Conservation (phyloP, 345 rosid genomes). For the Ceriops zippeliana region DNA sequence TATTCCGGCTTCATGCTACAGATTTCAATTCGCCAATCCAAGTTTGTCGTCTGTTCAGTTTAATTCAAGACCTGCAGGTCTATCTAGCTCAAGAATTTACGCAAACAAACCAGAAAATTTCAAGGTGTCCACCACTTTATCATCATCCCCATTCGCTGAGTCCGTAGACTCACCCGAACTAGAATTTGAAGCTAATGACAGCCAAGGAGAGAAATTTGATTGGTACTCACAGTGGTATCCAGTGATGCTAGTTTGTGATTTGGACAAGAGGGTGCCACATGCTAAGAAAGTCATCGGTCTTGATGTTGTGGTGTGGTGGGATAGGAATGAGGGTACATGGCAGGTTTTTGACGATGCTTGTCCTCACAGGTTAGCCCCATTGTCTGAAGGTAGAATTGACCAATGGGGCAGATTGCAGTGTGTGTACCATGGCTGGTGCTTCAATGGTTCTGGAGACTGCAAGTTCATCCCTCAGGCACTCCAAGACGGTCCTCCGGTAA, state of each 20-base stretch:
- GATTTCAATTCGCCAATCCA: no score
- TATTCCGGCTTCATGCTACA: no score
- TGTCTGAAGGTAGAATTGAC: slow-evolving; percentile 72
- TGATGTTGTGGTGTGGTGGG: slow-evolving; percentile 76
- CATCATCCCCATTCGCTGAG: slow-evolving; percentile 25
- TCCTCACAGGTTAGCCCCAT: slow-evolving; percentile 58
- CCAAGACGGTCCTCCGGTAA: slow-evolving; percentile 60
- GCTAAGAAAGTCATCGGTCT: slow-evolving; percentile 60
- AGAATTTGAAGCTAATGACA: slow-evolving; percentile 16
- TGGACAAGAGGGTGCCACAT: slow-evolving; percentile 59
- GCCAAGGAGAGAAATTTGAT: slow-evolving; percentile 39
- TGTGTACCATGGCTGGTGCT: slow-evolving; percentile 81
- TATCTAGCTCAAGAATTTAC: not conserved
- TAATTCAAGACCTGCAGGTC: no score
- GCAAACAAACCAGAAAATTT: not conserved
- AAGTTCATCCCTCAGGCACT: slow-evolving; percentile 74
- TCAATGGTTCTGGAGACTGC: slow-evolving; percentile 60
- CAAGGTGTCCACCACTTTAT: slow-evolving; percentile 17
- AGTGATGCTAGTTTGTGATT: slow-evolving; percentile 58
- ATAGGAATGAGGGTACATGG: slow-evolving; percentile 51
- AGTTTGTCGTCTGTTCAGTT: no score
- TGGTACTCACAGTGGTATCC: slow-evolving; percentile 64
- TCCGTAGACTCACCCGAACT: slow-evolving; percentile 14
- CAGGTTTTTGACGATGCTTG: slow-evolving; percentile 26
- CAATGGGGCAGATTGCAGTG: slow-evolving; percentile 66